Evolutionary conservation across 192 early-diverging fungal species (phyloP).

Genomic region (Phycomyces blakesleeanus): DNA sequence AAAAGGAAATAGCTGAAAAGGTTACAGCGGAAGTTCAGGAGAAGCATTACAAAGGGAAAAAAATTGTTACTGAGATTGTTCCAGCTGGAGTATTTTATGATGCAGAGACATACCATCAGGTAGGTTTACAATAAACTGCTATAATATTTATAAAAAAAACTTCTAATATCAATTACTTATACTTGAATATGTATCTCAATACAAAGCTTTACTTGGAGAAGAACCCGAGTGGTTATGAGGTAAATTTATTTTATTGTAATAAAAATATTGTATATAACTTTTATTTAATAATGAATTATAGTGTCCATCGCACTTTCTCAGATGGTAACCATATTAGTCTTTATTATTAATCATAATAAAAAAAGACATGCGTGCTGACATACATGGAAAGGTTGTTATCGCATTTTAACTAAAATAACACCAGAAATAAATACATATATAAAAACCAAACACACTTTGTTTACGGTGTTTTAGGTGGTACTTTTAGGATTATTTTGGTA

Average conservation of each 20-base stretch:
- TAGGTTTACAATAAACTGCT: background rate
- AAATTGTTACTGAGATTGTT: slow-evolving; percentile 68
- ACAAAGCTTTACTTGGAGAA: slow-evolving; percentile 32
- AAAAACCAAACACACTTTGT: no score
- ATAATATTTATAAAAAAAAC: no score
- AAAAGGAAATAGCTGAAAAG: slow-evolving; percentile 69
- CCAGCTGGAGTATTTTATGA: slow-evolving; percentile 70
- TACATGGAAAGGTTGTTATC: no score
- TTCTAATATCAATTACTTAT: no score
- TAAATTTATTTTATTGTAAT: slow-evolving; percentile 20
- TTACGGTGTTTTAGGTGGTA: no score
- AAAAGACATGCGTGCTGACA: no score
- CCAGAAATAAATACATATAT: no score
- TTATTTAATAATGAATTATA: slow-evolving; percentile 5
- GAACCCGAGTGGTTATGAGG: slow-evolving; percentile 75
- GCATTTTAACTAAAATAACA: no score
- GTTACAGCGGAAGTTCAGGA: slow-evolving; percentile 65
- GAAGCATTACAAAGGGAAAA: slow-evolving; percentile 49
- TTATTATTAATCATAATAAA: no score
- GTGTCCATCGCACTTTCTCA: slow-evolving; percentile 39
- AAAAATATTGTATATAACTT: background rate
- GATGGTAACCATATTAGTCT: no score
- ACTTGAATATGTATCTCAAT: no score
- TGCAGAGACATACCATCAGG: slow-evolving; percentile 81
- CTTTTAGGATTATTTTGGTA: no score